phyloP scores from a whole-genome alignment of 2,329 filamentous ascomycete species.

The Trichoderma sp. region DNA sequence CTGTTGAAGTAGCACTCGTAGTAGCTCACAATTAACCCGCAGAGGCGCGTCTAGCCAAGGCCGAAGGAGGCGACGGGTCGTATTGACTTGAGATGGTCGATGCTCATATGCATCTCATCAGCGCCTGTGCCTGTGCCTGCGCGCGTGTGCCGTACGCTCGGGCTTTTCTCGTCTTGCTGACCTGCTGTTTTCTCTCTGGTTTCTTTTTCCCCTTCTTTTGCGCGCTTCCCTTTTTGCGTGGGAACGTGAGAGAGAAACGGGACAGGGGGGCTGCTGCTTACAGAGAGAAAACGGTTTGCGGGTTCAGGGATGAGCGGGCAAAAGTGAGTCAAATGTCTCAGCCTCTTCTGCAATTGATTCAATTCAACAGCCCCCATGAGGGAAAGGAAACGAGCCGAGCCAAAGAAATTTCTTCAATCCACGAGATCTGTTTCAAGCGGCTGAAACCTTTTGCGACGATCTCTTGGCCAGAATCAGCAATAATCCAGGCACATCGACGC shows the following conservation, averaged over 20 bases:
- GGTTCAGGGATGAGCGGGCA: not conserved
- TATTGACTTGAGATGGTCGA: not conserved
- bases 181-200: not conserved
- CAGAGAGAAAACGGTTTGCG: not conserved
- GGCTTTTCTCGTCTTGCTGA: not conserved
- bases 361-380: not conserved
- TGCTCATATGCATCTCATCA: constrained; percentile 18
- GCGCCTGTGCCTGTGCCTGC: not conserved
- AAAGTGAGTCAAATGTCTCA: not conserved
- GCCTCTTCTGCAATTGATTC: not conserved
- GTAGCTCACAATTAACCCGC: not conserved
- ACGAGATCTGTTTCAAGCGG: not conserved
- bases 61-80: not conserved
- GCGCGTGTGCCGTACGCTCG: not conserved
- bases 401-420: not conserved
- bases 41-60: not conserved
- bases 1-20: not conserved
- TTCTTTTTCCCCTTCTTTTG: not conserved
- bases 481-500: not conserved
- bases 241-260: not conserved
- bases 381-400: not conserved
- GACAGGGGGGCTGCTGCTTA: not conserved
- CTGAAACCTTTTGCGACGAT: not conserved
- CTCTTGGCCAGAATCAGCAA: not conserved
- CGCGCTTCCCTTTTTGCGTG: not conserved